These are phyloP conservation scores for Davidsoniella virescens DNA, from an alignment of 2,329 filamentous ascomycete genomes.

Conservation along the genomic window DNA sequence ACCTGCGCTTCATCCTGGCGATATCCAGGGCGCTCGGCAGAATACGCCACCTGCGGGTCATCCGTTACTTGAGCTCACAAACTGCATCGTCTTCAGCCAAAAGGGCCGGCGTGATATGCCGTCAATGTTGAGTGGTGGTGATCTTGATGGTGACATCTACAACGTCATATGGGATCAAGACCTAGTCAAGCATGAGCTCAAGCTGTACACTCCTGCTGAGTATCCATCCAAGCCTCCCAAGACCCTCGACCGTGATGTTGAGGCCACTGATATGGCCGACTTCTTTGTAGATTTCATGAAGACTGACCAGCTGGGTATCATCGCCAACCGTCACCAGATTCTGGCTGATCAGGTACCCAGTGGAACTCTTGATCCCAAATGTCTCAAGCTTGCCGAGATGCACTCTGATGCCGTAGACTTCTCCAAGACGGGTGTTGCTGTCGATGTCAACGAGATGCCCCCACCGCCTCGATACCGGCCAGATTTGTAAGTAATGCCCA, in stretches of 20 bases:
- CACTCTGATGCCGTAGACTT: constrained; percentile 61
- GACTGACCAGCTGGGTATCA: constrained; percentile 47
- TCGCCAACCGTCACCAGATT: constrained; percentile 47
- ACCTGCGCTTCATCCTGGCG: constrained; percentile 67
- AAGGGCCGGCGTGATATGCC: constrained; percentile 57
- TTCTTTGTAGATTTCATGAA: constrained; percentile 72
- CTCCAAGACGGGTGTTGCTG: constrained; percentile 54
- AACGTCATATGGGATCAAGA: constrained; percentile 57
- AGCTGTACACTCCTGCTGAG: constrained; percentile 39
- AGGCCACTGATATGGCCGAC: constrained; percentile 50
- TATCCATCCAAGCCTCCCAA: constrained; percentile 44
- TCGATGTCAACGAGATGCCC: constrained; percentile 30
- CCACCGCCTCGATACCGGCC: constrained; percentile 26
- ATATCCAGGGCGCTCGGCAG: constrained; percentile 51
- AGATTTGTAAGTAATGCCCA: constrained; percentile 33
- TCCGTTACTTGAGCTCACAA: constrained; percentile 44
- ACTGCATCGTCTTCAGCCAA: constrained; percentile 66
- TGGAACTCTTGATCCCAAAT: constrained; percentile 38
- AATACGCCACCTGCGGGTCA: constrained; percentile 43
- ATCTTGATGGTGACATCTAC: constrained; percentile 71
- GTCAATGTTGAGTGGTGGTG: constrained; percentile 63
- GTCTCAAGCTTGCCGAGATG: constrained; percentile 40
- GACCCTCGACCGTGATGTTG: constrained; percentile 45
- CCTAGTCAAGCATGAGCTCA: constrained; percentile 22
- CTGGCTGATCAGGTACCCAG: constrained; percentile 38